Percentiles rank a stretch among this genome's conserved stretches.
phyloP scores from a whole-genome alignment of 768 basidiomycete genomes.

The Tulasnella sp. region DNA sequence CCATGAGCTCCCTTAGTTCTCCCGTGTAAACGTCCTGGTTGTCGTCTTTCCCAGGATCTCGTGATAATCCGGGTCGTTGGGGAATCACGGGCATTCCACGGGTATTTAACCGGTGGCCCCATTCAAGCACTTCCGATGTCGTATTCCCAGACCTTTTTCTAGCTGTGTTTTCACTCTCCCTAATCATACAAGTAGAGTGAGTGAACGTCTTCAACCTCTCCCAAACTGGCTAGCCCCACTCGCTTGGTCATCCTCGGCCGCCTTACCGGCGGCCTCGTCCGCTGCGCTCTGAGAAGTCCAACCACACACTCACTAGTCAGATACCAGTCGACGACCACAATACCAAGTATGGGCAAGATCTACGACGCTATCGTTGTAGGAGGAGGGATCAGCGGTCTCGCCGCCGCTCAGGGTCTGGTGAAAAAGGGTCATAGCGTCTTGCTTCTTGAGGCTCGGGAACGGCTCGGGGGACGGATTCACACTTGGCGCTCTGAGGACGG shows the following conservation, averaged over 20 bases:
- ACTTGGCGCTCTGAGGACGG: slow-evolving; percentile 2
- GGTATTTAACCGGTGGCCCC: neutral
- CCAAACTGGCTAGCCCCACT: neutral
- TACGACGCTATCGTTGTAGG: too few species aligned
- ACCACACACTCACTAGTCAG: neutral
- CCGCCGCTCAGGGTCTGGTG: too few species aligned
- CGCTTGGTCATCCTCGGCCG: neutral
- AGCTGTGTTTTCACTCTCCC: too few species aligned
- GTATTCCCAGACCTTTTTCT: neutral
- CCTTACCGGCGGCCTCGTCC: neutral
- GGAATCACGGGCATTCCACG: neutral
- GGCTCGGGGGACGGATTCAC: slow-evolving; percentile 13
- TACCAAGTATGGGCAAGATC: neutral
- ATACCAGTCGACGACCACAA: neutral
- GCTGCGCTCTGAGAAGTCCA: neutral
- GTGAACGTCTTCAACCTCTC: neutral
- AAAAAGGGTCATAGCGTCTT: too few species aligned
- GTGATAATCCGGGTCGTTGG: neutral
- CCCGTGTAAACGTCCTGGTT: too few species aligned
- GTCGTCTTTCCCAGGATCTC: too few species aligned
- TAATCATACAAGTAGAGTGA: too few species aligned
- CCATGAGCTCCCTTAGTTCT: too few species aligned
- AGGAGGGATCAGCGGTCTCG: too few species aligned
- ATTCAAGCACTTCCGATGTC: neutral
- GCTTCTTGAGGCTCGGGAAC: slow-evolving; percentile 15